Conservation (phyloP, 805 yeast species). For the Metschnikowia drakensbergensis region DNA sequence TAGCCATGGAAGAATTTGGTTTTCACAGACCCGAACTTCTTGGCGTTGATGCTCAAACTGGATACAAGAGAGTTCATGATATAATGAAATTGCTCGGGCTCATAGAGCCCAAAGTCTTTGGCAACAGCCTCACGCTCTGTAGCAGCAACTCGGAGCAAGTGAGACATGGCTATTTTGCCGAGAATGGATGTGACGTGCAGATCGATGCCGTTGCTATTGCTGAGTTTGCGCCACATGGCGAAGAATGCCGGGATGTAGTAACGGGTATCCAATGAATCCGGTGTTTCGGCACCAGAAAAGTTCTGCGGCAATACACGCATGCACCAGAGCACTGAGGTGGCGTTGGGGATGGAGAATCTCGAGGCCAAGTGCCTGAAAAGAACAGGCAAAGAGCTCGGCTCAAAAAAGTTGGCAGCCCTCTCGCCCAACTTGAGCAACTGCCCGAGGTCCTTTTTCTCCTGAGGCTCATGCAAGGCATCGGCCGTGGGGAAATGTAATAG, state of each 20-base stretch:
- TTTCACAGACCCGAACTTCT: slow-evolving; percentile 43
- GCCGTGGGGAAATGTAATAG: slow-evolving; percentile 29
- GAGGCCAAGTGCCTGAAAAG: slow-evolving; percentile 51
- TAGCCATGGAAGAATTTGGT: slow-evolving; percentile 41
- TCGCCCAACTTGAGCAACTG: slow-evolving; percentile 50
- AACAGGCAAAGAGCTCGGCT: slow-evolving; percentile 42
- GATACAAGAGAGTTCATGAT: slow-evolving; percentile 53
- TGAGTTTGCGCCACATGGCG: slow-evolving; percentile 63
- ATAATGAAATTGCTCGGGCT: slow-evolving; percentile 56
- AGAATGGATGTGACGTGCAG: slow-evolving; percentile 61
- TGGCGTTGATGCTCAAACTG: slow-evolving; percentile 45
- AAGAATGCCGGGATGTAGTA: slow-evolving; percentile 65
- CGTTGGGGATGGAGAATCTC: slow-evolving; percentile 51
- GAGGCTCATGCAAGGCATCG: slow-evolving; percentile 42
- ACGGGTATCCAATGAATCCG: slow-evolving; percentile 36
- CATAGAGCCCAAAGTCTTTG: slow-evolving; percentile 55
- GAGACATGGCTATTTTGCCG: slow-evolving; percentile 54
- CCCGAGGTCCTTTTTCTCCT: slow-evolving; percentile 48
- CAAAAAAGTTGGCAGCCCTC: slow-evolving; percentile 53
- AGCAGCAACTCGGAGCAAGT: slow-evolving; percentile 26
- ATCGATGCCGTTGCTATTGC: slow-evolving; percentile 51
- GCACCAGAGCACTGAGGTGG: slow-evolving; percentile 48
- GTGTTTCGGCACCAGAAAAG: slow-evolving; percentile 29
- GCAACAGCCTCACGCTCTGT: slow-evolving; percentile 16
- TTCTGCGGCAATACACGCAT: slow-evolving; percentile 52